Evolutionary conservation across 768 basidiomycete genomes (phyloP), one percentile per base, ranked within the genome.

Genomic region (Phanerochaete sordida): DNA sequence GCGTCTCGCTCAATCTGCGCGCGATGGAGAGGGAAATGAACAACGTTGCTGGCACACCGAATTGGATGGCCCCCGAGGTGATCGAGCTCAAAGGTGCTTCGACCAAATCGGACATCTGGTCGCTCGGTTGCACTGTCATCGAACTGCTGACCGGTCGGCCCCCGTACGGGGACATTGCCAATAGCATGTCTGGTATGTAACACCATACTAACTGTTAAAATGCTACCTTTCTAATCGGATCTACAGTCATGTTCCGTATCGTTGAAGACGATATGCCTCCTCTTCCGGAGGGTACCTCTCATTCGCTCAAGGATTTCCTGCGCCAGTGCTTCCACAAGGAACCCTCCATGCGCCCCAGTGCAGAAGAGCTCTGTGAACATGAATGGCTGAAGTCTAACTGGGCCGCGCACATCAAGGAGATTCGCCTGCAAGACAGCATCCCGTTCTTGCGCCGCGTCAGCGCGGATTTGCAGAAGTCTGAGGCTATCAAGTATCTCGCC

Each of bases 11-110:
- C 62, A 97, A 96, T 72, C 82, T 98, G 67, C 86, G 92, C 49
- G 94, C 94, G 0, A 86, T 98, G 83, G 90, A 89, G 66, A 81
- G 84, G 26, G 90, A 92, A 69, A 87, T 85, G 65, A 88, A 91
- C 70, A 91, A 90, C 66, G 90, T 93, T 27, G 88, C 91, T 8
- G 96, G 96, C 11, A 99, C 96, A 11, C 96, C 96, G 15, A 96
- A 98, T 68, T 99, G 96, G 96, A 98, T 99, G 95, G 95, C 95
- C 12, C 96, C 96, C 2, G 96, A 99, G 74, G 92, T 98, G 53
- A 98, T 99, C 62, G 89, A 94, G 70, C 83, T 98, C 57, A 90
- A 94, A 71, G 95, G 95, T 3, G 92, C 96, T 8, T 90, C 91
- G n/a, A 81, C 88, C 0, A 94, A 94, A 67, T 89, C 92, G 27